These are phyloP conservation scores for Fraxinus velutina DNA, from an alignment of 305 asterid genomes.

Conservation along the genomic window DNA sequence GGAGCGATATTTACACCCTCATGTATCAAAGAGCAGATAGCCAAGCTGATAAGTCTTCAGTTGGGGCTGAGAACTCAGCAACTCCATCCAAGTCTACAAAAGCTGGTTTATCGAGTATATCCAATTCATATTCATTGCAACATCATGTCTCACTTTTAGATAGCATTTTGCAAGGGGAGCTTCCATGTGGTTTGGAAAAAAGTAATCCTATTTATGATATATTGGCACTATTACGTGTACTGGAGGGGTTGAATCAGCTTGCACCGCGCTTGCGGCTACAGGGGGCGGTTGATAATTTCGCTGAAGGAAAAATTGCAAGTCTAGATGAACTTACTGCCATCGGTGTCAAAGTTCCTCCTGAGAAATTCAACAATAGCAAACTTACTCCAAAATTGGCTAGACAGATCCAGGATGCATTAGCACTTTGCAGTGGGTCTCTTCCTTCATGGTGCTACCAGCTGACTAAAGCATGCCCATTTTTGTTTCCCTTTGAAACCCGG, in stretches of 20 bases:
- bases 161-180: constrained; percentile 90
- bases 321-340: constrained; percentile 46
- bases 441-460: constrained; percentile 99
- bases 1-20: constrained; percentile 88
- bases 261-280: constrained; percentile 73
- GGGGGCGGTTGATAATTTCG: constrained; percentile 54
- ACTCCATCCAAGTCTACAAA: constrained; percentile 55
- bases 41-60: constrained; percentile 57
- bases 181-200: constrained; percentile 90
- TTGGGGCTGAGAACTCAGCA: constrained; percentile 49
- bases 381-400: constrained; percentile 92
- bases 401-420: constrained; percentile 96
- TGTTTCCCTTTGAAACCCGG: constrained; percentile 93
- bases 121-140: constrained; percentile 37
- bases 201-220: constrained; percentile 80
- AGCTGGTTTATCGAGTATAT: constrained; percentile 49
- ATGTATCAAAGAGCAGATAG: constrained; percentile 76
- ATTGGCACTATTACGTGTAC: constrained; percentile 80
- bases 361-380: constrained; percentile 72
- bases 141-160: constrained; percentile 67
- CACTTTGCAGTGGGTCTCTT: constrained; percentile 93
- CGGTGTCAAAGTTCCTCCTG: constrained; percentile 55
- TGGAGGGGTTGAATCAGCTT: constrained; percentile 95
- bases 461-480: constrained; percentile 92
- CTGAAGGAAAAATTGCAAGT: constrained; percentile 63